phyloP scores from a whole-genome alignment of 345 rosid species.

The Eucalyptus cloeziana region DNA sequence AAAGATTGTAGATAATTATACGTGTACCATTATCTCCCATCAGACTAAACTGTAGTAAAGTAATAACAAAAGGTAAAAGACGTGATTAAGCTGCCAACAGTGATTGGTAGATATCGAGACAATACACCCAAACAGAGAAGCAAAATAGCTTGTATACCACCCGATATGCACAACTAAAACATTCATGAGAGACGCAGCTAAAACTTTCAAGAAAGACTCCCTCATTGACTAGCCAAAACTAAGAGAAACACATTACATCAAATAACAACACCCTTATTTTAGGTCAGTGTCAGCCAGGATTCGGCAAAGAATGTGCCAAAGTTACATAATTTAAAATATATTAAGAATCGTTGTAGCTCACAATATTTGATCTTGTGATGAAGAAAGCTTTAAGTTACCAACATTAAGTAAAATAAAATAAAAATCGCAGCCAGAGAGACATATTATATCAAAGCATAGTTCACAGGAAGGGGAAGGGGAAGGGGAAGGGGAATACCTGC shows the following conservation, averaged over 20 bases:
- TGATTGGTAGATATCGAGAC: background rate
- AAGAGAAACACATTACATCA: background rate
- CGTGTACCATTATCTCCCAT: slow-evolving; percentile 80
- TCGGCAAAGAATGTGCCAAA: background rate
- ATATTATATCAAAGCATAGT: background rate
- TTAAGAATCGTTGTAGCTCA: background rate
- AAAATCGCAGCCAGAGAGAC: background rate
- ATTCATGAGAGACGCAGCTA: background rate
- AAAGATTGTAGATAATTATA: slow-evolving; percentile 76
- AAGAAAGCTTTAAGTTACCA: background rate
- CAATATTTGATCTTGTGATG: background rate
- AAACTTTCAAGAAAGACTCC: background rate
- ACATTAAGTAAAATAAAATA: background rate
- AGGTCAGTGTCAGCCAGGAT: background rate
- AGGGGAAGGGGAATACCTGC: slow-evolving; percentile 42
- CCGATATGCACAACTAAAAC: background rate
- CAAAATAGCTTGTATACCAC: background rate
- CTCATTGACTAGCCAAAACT: background rate
- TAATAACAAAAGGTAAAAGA: background rate
- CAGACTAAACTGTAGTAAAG: slow-evolving; percentile 42
- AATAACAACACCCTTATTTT: background rate
- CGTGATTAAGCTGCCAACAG: background rate
- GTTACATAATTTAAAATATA: background rate
- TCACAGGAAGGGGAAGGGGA: background rate
- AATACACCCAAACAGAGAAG: background rate